phyloP scores from a whole-genome alignment of 2,329 filamentous ascomycete genomes.

The Cladophialophora bantiana region DNA sequence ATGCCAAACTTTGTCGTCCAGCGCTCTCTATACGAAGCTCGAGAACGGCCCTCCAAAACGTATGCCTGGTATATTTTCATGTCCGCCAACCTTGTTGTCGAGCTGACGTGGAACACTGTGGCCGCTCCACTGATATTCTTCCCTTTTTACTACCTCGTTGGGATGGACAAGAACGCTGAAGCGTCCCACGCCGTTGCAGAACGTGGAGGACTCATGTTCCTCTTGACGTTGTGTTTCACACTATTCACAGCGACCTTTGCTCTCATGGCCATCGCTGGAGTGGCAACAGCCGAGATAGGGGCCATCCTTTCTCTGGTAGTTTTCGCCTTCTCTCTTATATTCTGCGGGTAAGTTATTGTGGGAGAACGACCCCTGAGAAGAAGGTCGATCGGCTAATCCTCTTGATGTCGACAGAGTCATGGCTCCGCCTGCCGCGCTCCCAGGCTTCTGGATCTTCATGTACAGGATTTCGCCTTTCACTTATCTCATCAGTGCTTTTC shows the following conservation, averaged over 20 bases:
- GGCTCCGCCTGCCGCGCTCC: slow-evolving; percentile 63
- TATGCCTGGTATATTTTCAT: slow-evolving; percentile 79
- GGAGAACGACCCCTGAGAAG: no score
- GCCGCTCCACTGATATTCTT: slow-evolving; percentile 68
- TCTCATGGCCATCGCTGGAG: slow-evolving; percentile 76
- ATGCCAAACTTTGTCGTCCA: slow-evolving; percentile 65
- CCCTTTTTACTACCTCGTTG: slow-evolving; percentile 72
- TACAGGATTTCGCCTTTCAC: slow-evolving; percentile 81
- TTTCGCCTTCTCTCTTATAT: slow-evolving; percentile 64
- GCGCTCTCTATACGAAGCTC: slow-evolving; percentile 64
- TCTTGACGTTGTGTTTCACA: slow-evolving; percentile 68
- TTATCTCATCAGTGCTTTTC: slow-evolving; percentile 77
- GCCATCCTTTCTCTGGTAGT: slow-evolving; percentile 68
- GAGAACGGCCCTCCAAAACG: slow-evolving; percentile 68
- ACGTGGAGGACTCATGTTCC: slow-evolving; percentile 73
- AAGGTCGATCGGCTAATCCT: no score
- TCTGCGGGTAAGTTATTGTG: slow-evolving; percentile 51
- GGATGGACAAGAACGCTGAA: slow-evolving; percentile 56
- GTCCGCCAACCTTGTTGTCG: slow-evolving; percentile 72
- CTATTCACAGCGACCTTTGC: slow-evolving; percentile 75
- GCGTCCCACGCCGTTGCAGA: slow-evolving; percentile 72
- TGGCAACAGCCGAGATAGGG: slow-evolving; percentile 72
- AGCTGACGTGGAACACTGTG: slow-evolving; percentile 70
- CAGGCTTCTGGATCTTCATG: slow-evolving; percentile 80
- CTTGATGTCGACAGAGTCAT: slow-evolving; percentile 54